Base-by-base conservation (phyloP, 345 rosid species). In the Brassica cretica region DNA sequence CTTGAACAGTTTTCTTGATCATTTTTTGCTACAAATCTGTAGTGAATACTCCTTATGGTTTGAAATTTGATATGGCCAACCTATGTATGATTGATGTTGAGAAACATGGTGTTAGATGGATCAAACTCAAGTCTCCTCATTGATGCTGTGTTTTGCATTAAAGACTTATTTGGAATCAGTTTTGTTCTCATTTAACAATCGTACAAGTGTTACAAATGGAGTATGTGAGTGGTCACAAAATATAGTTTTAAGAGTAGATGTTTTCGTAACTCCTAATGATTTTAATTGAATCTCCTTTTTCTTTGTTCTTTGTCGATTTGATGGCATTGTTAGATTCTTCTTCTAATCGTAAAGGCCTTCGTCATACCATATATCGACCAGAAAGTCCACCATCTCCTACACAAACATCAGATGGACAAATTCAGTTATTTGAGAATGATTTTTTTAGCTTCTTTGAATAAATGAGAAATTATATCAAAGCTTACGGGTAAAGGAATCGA, bases 371-470 rank as follows among this genome's bases (percentile, higher is more conserved):
- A 93, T 89, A 82, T 93, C 98, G 14, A 93, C 96, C 77, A 93
- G 79, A 66, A 93, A 93, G 82, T 91, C 97, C 49, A 91, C 98
- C 97, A 91, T 93, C 82, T 93, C 98, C 96, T 93, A 89, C 88
- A 78, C 16, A 77, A 29, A 71, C 1, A 60, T 64, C 30, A 61
- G 41, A 46, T 33, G 56, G 0, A 2, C 3, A 18, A 55, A 30
- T 32, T 75, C 66, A 63, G 63, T 4, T 29, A 46, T 41, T 32
- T 12, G 35, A 59, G 32, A 80, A 70, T 66, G 64, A 9, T 32
- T 21, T 44, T 44, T 35, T n/a, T 32, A 10, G 69, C 39, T 70
- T 25, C 5, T 32, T 8, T 16, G 61, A 65, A 16, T 70, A 66
- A 44, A 7, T 37, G 46, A 1, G 64, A 1, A 56, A 60, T 65